Percentiles rank a stretch among this genome's conserved stretches.
phyloP scores from a whole-genome alignment of 2,329 filamentous ascomycete genomes.

The Pseudogymnoascus sp. region DNA sequence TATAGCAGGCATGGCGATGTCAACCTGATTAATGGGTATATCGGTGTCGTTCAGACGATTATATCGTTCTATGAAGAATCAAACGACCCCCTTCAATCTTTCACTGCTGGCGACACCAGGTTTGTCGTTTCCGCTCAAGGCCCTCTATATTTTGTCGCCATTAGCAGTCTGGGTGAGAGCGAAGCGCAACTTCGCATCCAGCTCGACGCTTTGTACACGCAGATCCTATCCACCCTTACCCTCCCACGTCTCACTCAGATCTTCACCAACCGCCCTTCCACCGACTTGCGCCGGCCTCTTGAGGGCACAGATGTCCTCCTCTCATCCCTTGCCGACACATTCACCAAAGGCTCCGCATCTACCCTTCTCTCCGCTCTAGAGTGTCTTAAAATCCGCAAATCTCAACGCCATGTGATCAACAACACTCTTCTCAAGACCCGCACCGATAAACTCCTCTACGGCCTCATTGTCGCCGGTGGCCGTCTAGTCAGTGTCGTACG shows the following conservation, averaged over 20 bases:
- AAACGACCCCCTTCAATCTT: conserved; percentile 70
- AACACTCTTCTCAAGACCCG: conserved; percentile 75
- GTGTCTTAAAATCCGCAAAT: conserved; percentile 85
- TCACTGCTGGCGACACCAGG: conserved; percentile 76
- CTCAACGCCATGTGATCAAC: conserved; percentile 79
- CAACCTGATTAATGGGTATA: conserved; percentile 82
- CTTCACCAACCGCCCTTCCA: conserved; percentile 86
- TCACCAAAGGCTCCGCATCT: conserved; percentile 86
- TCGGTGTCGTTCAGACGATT: conserved; percentile 93
- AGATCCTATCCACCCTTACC: conserved; percentile 91
- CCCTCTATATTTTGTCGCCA: conserved; percentile 85
- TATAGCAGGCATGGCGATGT: conserved; percentile 93
- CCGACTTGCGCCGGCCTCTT: conserved; percentile 80
- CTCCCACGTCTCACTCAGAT: conserved; percentile 79
- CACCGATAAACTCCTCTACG: conserved; percentile 76
- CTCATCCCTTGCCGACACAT: conserved; percentile 87
- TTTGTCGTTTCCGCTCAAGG: conserved; percentile 84
- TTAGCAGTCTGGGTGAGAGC: conserved; percentile 87
- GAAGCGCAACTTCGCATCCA: conserved; percentile 81
- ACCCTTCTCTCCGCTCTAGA: conserved; percentile 84
- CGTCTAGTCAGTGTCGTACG: conserved; percentile 81
- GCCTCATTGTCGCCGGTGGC: conserved; percentile 85
- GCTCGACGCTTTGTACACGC: conserved; percentile 93
- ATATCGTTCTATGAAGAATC: conserved; percentile 91
- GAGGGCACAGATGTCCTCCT: conserved; percentile 87